Conservation (phyloP, 2,329 filamentous ascomycete genomes). For the Ophiostoma ulmi region DNA sequence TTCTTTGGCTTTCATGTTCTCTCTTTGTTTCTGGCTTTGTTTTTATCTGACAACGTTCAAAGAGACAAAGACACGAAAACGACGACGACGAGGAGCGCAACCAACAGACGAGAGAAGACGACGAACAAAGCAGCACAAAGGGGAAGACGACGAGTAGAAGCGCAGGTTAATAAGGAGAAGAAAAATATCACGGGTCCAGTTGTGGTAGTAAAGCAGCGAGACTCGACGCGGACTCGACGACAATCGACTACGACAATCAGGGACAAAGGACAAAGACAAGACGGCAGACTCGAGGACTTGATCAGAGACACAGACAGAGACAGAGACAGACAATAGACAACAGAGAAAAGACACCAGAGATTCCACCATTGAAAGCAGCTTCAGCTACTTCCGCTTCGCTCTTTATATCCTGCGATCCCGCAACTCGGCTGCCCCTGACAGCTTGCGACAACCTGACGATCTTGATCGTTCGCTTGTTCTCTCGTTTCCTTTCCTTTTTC, state of each 20-base stretch:
- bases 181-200: background rate
- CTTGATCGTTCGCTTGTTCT: background rate
- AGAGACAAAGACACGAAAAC: background rate
- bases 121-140: background rate
- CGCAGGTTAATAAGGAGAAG: background rate
- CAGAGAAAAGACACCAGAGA: background rate
- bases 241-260: background rate
- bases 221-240: background rate
- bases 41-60: background rate
- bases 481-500: background rate
- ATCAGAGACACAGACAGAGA: background rate
- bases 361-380: background rate
- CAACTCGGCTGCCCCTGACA: background rate
- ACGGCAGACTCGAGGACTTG: background rate
- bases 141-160: too few species aligned
- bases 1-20: background rate
- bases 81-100: background rate
- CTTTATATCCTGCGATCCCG: background rate
- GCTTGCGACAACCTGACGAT: background rate
- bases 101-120: background rate
- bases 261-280: background rate
- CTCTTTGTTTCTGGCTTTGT: background rate
- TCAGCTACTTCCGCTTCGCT: background rate
- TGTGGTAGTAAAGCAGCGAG: background rate
- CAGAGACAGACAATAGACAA: too few species aligned